phyloP scores from a whole-genome alignment of 108 stramenopile species.

The Chaetoceros muelleri region DNA sequence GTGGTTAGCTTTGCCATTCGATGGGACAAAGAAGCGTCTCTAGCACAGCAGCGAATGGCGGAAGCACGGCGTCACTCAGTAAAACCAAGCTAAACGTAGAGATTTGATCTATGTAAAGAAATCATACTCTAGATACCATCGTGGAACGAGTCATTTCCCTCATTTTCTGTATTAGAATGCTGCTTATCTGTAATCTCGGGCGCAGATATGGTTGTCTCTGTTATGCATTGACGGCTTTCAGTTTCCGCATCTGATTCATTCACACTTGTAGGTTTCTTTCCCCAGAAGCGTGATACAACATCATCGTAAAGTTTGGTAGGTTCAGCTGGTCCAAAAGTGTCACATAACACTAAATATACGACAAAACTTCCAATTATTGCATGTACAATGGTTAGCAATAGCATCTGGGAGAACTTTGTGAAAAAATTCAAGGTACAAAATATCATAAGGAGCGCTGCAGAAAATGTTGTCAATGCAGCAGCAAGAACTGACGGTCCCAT shows the following conservation, averaged over 20 bases:
- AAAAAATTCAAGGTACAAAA: constrained; percentile 23
- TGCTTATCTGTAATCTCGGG: too few species aligned
- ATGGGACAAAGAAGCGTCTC: neutral
- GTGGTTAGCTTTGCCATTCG: constrained; percentile 11
- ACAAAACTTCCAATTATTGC: neutral
- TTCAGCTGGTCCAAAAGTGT: neutral
- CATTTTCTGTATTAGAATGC: too few species aligned
- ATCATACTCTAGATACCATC: too few species aligned
- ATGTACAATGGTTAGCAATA: neutral
- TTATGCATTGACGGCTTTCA: too few species aligned
- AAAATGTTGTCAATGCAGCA: constrained; percentile 35
- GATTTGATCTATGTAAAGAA: too few species aligned
- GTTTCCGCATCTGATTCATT: too few species aligned
- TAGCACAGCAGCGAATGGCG: constrained; percentile 19
- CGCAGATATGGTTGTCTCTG: too few species aligned
- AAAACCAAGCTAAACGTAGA: neutral
- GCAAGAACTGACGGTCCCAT: constrained; percentile 49
- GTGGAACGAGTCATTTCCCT: too few species aligned
- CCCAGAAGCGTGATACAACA: too few species aligned
- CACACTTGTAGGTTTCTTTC: too few species aligned
- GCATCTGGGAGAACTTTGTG: neutral
- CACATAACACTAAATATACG: neutral
- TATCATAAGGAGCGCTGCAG: constrained; percentile 32
- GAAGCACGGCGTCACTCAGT: constrained; percentile 14
- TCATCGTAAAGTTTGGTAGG: neutral